Base-by-base conservation (phyloP, 202 grass and related monocot species). In the Digitaria exilis region DNA sequence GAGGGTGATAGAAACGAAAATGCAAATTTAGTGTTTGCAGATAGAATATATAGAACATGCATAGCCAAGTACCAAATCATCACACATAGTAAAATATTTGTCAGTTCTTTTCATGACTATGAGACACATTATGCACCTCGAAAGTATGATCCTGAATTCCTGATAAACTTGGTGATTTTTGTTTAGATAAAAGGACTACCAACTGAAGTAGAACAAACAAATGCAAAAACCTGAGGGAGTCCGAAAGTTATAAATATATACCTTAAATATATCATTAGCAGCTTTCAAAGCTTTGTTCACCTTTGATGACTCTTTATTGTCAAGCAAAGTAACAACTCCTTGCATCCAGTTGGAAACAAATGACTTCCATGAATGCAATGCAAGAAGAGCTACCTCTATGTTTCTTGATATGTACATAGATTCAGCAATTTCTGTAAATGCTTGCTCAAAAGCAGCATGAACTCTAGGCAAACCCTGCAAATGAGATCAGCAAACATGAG, bases 361-460 rank as follows among this genome's bases (percentile, higher is more conserved):
- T 80, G 89, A 87, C 76, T 91, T 98, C 96, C 92, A 98, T 63
- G 92, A 93, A 85, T 98, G 92, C 87, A 98, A 49, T 51, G 83
- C 88, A 89, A 98, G 82, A 91, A 95, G 62, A 82, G 90, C 92
- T 62, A 98, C 54, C 59, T 74, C 73, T 79, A 98, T 86, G 73
- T 98, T 95, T 92, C 96, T 93, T 69, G 96, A 89, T 75, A 89
- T 63, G 80, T 89, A 87, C 63, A 98, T 84, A 75, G 92, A 92
- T 80, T 95, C 96, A 81, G 87, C 92, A 29, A 98, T 91, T 55
- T 95, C 90, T 62, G 72, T 11, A 39, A 98, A 83, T 82, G 91
- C 92, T 25, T 90, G 92, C 73, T 98, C 92, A 93, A 92, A 95
- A 48, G 88, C 77, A 78, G 85, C 74, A 91, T 95, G 87, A 25